Base-by-base conservation (phyloP, 1,284 basidiomycete species). In the Moesziomyces antarcticus region DNA sequence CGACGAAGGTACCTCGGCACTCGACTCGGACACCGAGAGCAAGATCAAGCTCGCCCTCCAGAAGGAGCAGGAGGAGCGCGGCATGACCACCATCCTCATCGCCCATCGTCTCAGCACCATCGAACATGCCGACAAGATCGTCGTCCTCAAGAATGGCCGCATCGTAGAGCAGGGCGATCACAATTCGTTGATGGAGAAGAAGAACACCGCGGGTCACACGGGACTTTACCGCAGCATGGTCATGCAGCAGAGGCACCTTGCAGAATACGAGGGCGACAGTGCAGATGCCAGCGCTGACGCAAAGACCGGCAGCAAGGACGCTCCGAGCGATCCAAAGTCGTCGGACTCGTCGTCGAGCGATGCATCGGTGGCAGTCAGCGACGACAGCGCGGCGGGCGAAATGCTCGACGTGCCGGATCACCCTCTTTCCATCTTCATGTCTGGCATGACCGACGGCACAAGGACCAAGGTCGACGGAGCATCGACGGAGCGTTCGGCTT, bases 61-160 rank as follows among this genome's bases (percentile, higher is more conserved):
- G 37, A 56, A 63, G 48, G 81, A 84, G 54, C 82, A 83, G 64
- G 49, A 59, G 41, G 46, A 72, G 50, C 61, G 82, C 5, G 81
- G 80, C 5, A 84, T 84, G 81, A 83, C 82, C 9, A 73, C 66
- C 20, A 72, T 78, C 25, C 56, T 82, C 43, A 78, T 83, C n/a
- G 82, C 82, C 5, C 82, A 83, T 55, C 78, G 82, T 33, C 73
- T 83, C 21, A 79, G 77, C 43, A 83, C 82, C 5, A 74, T 83
- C 40, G 72, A 75, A 56, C 73, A 82, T 24, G 82, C 82, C 1
- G 81, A 83, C 58, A 65, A 70, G 52, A 83, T 84, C 40, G 63
- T 83, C 20, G 78, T 79, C 11, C 68, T 84, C 46, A 67, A 75
- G 46, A 64, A 71, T 5, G 82, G 82, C 8, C 49, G 50, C 7